Evolutionary conservation across 2,329 filamentous ascomycete species (phyloP).

Genomic region (Neurospora sp.): DNA sequence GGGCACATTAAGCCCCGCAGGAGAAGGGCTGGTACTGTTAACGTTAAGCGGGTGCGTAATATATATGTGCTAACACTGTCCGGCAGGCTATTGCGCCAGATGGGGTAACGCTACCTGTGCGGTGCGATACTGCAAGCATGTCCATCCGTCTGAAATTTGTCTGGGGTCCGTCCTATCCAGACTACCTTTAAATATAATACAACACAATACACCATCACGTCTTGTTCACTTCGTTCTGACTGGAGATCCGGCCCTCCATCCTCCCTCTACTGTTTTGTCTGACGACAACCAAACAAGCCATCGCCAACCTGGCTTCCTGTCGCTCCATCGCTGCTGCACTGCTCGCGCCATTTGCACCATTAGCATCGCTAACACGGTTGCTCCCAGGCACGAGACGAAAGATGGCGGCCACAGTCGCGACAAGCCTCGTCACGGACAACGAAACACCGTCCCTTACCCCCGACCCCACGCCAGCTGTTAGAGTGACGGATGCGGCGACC

Average conservation of each 20-base stretch:
- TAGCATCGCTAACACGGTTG: constrained; percentile 7
- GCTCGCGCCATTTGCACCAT: constrained; percentile 11
- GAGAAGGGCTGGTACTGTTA: background rate
- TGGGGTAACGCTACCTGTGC: background rate
- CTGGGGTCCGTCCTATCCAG: background rate
- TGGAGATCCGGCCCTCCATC: background rate
- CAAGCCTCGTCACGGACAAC: background rate
- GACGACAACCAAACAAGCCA: background rate
- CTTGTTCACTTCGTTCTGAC: background rate
- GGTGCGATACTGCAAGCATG: background rate
- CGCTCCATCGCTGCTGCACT: background rate
- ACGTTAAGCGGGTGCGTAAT: background rate
- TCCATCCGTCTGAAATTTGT: background rate
- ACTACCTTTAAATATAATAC: background rate
- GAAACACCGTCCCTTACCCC: background rate
- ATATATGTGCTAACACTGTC: background rate
- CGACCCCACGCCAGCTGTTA: background rate
- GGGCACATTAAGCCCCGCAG: background rate
- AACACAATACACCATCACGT: background rate
- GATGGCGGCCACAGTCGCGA: constrained; percentile 7
- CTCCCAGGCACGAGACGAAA: constrained; percentile 1
- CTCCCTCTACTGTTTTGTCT: background rate
- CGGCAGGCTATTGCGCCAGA: background rate
- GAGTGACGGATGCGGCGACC: background rate
- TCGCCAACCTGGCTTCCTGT: background rate